phyloP scores from a whole-genome alignment of 306 rosid genomes.

The Arachis stenosperma region DNA sequence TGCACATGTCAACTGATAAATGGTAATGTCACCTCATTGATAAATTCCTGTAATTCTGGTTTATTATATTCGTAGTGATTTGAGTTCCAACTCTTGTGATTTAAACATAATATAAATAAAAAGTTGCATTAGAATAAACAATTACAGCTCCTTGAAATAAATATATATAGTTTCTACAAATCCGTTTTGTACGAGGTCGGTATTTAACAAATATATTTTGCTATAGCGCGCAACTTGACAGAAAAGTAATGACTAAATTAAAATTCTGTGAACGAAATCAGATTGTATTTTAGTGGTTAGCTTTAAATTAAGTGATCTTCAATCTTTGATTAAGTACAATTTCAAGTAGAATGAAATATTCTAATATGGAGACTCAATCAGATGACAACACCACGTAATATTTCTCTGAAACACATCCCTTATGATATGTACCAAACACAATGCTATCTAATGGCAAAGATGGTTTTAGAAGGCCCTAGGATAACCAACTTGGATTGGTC shows the following conservation, averaged over 20 bases:
- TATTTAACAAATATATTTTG: conserved; percentile 36
- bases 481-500: background rate
- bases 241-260: conserved; percentile 17
- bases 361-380: conserved; percentile 12
- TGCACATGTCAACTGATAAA: too few relatives aligned
- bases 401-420: conserved; percentile 6
- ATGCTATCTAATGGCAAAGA: conserved; percentile 44
- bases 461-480: conserved; percentile 37
- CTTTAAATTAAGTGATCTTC: conserved; percentile 33
- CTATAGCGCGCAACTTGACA: conserved; percentile 9
- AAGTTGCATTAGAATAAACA: background rate
- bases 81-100: too few relatives aligned
- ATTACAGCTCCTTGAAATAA: too few relatives aligned
- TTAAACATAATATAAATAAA: too few relatives aligned
- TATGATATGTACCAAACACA: conserved; percentile 32
- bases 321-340: conserved; percentile 4
- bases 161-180: too few relatives aligned
- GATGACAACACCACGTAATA: background rate
- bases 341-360: conserved; percentile 1
- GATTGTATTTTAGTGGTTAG: conserved; percentile 39
- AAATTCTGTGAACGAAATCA: conserved; percentile 40
- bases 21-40: too few relatives aligned
- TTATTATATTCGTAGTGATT: too few relatives aligned
- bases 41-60: too few relatives aligned
- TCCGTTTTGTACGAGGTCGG: conserved; percentile 46